phyloP scores from a whole-genome alignment of 768 basidiomycete genomes.

The Tricholoma furcatifolium region DNA sequence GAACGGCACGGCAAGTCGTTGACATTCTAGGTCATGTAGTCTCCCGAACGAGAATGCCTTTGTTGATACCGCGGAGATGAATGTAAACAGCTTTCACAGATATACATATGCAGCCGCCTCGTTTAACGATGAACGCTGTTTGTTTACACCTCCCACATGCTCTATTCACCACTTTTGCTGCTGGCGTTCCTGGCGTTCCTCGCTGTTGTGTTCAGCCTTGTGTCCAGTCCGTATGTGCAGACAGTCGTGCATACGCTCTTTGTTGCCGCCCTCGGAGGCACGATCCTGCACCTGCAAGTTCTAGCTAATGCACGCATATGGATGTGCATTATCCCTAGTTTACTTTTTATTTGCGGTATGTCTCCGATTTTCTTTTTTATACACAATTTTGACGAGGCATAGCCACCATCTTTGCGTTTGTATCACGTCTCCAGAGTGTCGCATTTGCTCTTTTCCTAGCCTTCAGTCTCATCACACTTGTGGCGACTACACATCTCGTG shows the following conservation, averaged over 20 bases:
- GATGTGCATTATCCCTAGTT: slow-evolving; percentile 3
- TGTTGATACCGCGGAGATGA: too few species aligned
- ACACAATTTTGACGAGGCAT: not conserved
- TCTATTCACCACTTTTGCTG: slow-evolving; percentile 10
- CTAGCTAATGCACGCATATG: not conserved
- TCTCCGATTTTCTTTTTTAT: not conserved
- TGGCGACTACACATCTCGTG: slow-evolving; percentile 2
- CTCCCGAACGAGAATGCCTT: too few species aligned
- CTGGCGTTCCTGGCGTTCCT: slow-evolving; percentile 10
- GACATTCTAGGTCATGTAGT: too few species aligned
- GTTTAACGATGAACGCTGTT: not conserved
- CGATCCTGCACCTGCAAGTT: slow-evolving; percentile 11
- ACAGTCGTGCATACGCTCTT: slow-evolving; percentile 11
- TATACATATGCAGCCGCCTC: too few species aligned
- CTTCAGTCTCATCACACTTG: slow-evolving; percentile 8
- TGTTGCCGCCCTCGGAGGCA: slow-evolving; percentile 5
- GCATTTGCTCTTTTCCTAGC: slow-evolving; percentile 6
- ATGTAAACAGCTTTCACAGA: too few species aligned
- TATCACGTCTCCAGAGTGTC: slow-evolving; percentile 2
- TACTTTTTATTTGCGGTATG: slow-evolving; percentile 10
- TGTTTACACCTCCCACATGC: not conserved
- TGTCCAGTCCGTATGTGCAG: slow-evolving; percentile 3
- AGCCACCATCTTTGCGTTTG: slow-evolving; percentile 15
- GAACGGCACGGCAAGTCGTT: too few species aligned
- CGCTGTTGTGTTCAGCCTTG: slow-evolving; percentile 5